These are phyloP conservation scores for Solanum pinnatisectum DNA, from an alignment of 257 asterid species.

Conservation along the genomic window DNA sequence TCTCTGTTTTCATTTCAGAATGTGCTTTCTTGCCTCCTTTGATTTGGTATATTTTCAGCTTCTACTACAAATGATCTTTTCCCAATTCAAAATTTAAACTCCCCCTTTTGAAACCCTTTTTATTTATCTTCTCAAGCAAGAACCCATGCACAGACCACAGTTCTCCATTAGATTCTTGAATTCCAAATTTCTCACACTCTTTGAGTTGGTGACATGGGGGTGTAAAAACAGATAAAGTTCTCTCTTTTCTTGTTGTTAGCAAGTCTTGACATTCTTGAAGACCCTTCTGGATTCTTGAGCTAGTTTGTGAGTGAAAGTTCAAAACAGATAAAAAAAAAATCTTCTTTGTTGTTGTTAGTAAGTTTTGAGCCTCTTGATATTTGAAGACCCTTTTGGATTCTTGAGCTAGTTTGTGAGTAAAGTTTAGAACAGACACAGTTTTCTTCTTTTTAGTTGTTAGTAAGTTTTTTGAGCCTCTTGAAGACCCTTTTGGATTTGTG, in stretches of 20 bases:
- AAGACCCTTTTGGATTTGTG: neutral
- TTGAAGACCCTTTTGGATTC: neutral
- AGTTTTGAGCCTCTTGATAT: neutral
- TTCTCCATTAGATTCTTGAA: neutral
- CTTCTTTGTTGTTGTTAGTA: neutral
- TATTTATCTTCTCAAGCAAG: neutral
- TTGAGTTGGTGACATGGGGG: neutral
- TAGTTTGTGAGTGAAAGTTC: neutral
- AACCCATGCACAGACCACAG: neutral
- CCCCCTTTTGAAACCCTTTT: neutral
- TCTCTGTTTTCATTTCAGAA: neutral
- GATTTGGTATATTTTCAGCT: conserved; percentile 3
- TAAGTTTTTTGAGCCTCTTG: neutral
- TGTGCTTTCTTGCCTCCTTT: conserved; percentile 7
- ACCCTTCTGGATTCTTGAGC: neutral
- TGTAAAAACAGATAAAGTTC: neutral
- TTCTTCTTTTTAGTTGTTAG: neutral
- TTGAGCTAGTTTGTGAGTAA: neutral
- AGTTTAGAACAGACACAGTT: neutral
- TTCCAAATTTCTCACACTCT: neutral
- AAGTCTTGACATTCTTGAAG: neutral
- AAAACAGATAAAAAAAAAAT: neutral
- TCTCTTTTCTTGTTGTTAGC: neutral
- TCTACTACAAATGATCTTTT: neutral
- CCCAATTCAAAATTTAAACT: neutral